A percentile compares a stretch with the other conserved stretches of the same genome.
Evolutionary conservation across 2,329 filamentous ascomycete genomes (phyloP).

Genomic region (Alternaria sp.): DNA sequence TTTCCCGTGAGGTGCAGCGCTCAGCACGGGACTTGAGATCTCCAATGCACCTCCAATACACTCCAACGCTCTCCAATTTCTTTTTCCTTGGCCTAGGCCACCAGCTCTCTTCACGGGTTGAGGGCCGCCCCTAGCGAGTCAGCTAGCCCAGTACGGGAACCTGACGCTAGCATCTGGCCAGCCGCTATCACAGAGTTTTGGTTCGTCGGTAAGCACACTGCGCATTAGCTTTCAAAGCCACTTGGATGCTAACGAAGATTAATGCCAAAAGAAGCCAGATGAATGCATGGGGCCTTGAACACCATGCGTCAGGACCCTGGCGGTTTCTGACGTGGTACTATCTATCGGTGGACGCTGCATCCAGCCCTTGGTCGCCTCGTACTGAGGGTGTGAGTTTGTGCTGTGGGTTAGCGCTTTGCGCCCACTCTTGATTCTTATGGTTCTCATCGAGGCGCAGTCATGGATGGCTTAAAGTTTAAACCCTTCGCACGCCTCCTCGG

Average conservation of each 20-base stretch:
- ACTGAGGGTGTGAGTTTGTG: not conserved
- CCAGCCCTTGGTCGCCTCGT: constrained; percentile 3
- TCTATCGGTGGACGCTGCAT: constrained; percentile 2
- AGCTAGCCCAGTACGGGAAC: not conserved
- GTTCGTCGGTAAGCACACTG: constrained; percentile 3
- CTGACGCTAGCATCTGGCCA: not conserved
- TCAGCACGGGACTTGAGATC: not conserved
- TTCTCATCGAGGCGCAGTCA: not conserved
- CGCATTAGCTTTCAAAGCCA: constrained; percentile 4
- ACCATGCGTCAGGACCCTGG: constrained; percentile 2
- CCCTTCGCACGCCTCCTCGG: not conserved
- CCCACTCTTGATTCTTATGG: not conserved
- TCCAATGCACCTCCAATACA: not conserved
- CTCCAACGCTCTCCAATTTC: not conserved
- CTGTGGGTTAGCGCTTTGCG: not conserved
- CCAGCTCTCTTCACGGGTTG: not conserved
- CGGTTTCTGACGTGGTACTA: not conserved
- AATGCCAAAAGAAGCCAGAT: not conserved
- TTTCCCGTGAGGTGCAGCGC: not conserved
- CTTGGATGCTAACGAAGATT: constrained; percentile 1
- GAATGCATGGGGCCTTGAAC: not conserved
- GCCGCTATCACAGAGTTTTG: constrained; percentile 5
- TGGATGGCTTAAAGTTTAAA: not conserved
- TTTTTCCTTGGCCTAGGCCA: not conserved
- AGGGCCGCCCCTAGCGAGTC: not conserved